Evolutionary conservation across 345 rosid species (phyloP).

Genomic region (Murraya koenigii): DNA sequence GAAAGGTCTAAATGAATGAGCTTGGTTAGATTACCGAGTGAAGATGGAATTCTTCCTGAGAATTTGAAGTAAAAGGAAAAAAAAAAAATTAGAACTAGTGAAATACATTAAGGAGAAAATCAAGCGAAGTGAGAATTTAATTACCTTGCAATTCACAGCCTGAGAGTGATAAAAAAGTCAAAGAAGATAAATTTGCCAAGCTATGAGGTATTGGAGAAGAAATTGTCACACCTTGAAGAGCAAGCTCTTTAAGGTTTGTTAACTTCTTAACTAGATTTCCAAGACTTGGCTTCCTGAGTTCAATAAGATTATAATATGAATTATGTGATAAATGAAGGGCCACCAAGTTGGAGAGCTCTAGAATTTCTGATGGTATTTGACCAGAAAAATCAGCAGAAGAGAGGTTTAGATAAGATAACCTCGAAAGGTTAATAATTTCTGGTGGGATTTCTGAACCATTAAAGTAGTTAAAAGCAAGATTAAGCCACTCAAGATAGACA

Average conservation of each 20-base stretch:
- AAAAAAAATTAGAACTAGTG: too few species aligned
- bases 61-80: too few species aligned
- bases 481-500: background rate
- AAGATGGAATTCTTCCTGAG: constrained; percentile 8
- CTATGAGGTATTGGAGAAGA: background rate
- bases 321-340: constrained; percentile 15
- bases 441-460: background rate
- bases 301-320: background rate
- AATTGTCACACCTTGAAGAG: background rate
- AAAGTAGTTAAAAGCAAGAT: background rate
- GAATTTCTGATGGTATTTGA: constrained; percentile 1
- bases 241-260: constrained; percentile 8
- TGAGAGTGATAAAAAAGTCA: background rate
- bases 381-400: background rate
- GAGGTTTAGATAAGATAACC: background rate
- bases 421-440: background rate
- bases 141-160: background rate
- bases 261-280: constrained; percentile 4
- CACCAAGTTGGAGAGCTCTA: background rate
- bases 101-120: too few species aligned
- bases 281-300: background rate
- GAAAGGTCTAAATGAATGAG: background rate
- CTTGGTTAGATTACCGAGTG: background rate
- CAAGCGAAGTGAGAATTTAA: too few species aligned
- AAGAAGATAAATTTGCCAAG: background rate